Evolutionary conservation across 108 stramenopile genomes (phyloP), one percentile per base, ranked within the genome.

Genomic region (Discostella pseudostelligera): DNA sequence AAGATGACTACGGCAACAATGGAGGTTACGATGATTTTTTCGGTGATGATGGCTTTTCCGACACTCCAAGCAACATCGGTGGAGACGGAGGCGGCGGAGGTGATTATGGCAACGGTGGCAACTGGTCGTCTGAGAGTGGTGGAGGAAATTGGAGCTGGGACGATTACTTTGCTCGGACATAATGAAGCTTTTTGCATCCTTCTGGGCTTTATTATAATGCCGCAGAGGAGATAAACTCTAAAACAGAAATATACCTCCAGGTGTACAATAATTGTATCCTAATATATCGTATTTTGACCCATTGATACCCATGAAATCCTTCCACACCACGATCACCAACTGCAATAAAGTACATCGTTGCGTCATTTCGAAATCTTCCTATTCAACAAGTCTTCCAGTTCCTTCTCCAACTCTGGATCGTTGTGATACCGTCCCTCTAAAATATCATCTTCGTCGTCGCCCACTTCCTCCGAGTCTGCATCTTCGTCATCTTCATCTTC

Each of bases 321-420:
- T n/a, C n/a, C n/a, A n/a, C n/a, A n/a, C n/a, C n/a, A n/a, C n/a
- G n/a, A n/a, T n/a, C n/a, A n/a, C n/a, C n/a, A n/a, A n/a, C n/a
- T n/a, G n/a, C n/a, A n/a, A n/a, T n/a, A n/a, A n/a, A n/a, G n/a
- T n/a, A n/a, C n/a, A n/a, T n/a, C n/a, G n/a, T n/a, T n/a, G n/a
- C n/a, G n/a, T n/a, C 32, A 5, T 32, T 32, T 5, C 26, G n/a
- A n/a, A 14, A 14, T 25, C 29, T 74, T 74, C 28, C 56, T 54
- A 47, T 74, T 59, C 40, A 74, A 37, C 51, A 74, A 61, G 14
- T 66, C 60, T 16, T 59, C 65, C 26, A 74, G 20, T 45, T 74
- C 72, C 50, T 50, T 42, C 50, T 74, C 72, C 72, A 74, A 59
- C 8, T 74, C 72, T 24, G 72, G 58, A 55, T 74, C 72, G 26